Evolutionary conservation across 1,284 basidiomycete species (phyloP), one percentile per base, ranked within the genome.

Genomic region (Trametes pubescens): DNA sequence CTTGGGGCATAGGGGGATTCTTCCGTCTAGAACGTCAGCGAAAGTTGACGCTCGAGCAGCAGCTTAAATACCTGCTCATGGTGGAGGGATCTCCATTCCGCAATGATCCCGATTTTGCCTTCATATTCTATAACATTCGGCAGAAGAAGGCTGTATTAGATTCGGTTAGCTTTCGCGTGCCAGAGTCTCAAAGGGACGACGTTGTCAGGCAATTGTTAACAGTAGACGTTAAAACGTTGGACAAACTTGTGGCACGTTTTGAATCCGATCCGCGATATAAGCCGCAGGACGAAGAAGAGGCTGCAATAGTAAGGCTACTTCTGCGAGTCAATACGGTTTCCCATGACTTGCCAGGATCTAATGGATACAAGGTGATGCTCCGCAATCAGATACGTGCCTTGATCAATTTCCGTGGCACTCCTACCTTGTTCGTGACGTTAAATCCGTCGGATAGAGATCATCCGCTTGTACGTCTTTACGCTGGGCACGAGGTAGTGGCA

Each of bases 51-150:
- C 26, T 43, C 22, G 44, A 62, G 37, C 35, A 51, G 47, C 54
- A 60, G 59, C 1, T 62, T 38, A 21, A 43, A 4, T 56, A 61
- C 38, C 26, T 61, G 18, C 32, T 61, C 5, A 22, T 47, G 10
- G 32, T 65, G 4, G 51, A 65, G 0, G 37, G 61, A 34, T 44
- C 62, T 0, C 35, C 64, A 0, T 51, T 57, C 18, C 51, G 59
- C 32, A 4, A 59, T n/a, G 55, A 67, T 11, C 38, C 67, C 0
- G 47, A 61, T 4, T 69, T 69, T 46, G 62, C 67, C 0, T 69
- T 65, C 40, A 38, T 70, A 0, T 69, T 52, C 26, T 69, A 57
- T 44, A 70, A 70, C 29, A 67, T 70, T 7, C 47, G 60, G 0
- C 64, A 60, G 44, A 62, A 59, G n/a, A 57, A 46, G 21, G 24